Conservation (phyloP, 2,329 filamentous ascomycete genomes). For the Epichloe hybrida region DNA sequence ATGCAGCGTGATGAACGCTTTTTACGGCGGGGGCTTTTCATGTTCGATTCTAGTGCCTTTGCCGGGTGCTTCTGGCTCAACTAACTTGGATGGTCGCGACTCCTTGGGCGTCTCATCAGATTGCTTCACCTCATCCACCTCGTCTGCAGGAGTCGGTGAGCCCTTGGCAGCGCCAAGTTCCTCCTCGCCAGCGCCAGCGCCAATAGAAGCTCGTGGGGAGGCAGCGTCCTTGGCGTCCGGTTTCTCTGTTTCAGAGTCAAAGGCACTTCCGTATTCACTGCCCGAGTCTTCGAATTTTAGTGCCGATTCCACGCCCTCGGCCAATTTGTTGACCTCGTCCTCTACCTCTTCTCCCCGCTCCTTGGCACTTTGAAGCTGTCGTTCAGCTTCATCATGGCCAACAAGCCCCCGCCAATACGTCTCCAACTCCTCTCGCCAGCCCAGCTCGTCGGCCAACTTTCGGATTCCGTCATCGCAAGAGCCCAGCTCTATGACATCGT, state of each 20-base stretch:
- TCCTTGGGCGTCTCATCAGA: not conserved
- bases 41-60: too few species aligned
- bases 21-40: too few species aligned
- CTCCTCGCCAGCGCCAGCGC: not conserved
- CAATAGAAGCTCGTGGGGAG: not conserved
- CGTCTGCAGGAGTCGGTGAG: not conserved
- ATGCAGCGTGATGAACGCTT: too few species aligned
- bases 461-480: constrained; percentile 75
- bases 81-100: not conserved
- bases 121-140: not conserved
- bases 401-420: constrained; percentile 56
- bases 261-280: not conserved
- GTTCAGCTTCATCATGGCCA: constrained; percentile 43
- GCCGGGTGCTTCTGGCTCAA: not conserved
- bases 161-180: not conserved
- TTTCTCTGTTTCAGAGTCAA: too few species aligned
- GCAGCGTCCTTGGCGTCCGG: not conserved
- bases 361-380: constrained; percentile 25
- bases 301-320: constrained; percentile 21
- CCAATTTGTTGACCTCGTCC: constrained; percentile 30
- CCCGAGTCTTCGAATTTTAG: constrained; percentile 17
- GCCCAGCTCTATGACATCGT: constrained; percentile 75
- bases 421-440: constrained; percentile 79
- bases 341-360: constrained; percentile 21
- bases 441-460: constrained; percentile 63